Conservation (phyloP, 805 yeast species). For the Candida germanica region DNA sequence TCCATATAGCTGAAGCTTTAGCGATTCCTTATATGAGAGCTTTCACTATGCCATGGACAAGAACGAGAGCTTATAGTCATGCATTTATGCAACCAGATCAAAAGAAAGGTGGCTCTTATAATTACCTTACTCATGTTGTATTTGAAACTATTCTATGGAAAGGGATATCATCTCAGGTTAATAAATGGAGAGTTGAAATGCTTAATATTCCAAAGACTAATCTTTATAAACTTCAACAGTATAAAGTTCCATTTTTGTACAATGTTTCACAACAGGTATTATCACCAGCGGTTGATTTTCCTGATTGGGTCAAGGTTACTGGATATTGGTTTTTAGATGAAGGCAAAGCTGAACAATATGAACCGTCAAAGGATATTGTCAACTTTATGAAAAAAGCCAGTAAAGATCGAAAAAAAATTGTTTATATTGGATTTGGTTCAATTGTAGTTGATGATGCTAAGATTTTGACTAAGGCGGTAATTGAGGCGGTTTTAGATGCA, state of each 20-base stretch:
- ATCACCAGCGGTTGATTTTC: conserved; percentile 90
- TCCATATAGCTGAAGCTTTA: conserved; percentile 91
- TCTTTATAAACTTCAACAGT: conserved; percentile 67
- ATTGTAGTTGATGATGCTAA: conserved; percentile 85
- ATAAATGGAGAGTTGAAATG: conserved; percentile 76
- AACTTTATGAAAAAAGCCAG: conserved; percentile 64
- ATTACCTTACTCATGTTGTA: conserved; percentile 86
- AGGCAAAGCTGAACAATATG: conserved; percentile 44
- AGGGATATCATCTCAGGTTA: conserved; percentile 83
- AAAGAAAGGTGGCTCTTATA: conserved; percentile 88
- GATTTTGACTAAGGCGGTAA: conserved; percentile 71
- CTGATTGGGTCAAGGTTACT: conserved; percentile 93
- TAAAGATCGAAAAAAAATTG: conserved; percentile 61
- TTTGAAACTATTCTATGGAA: conserved; percentile 94
- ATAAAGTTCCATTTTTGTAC: conserved; percentile 82
- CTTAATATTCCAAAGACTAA: conserved; percentile 67
- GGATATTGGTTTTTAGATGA: conserved; percentile 95
- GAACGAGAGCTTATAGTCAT: conserved; percentile 94
- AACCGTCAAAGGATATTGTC: conserved; percentile 57
- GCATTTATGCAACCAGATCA: conserved; percentile 95
- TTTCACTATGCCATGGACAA: conserved; percentile 98
- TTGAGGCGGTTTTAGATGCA: conserved; percentile 73
- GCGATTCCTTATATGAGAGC: conserved; percentile 90
- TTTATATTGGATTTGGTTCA: conserved; percentile 94
- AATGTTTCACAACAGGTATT: conserved; percentile 84